phyloP scores from a whole-genome alignment of 371 early-diverging fungal genomes.

The Haplosporangium sp. region DNA sequence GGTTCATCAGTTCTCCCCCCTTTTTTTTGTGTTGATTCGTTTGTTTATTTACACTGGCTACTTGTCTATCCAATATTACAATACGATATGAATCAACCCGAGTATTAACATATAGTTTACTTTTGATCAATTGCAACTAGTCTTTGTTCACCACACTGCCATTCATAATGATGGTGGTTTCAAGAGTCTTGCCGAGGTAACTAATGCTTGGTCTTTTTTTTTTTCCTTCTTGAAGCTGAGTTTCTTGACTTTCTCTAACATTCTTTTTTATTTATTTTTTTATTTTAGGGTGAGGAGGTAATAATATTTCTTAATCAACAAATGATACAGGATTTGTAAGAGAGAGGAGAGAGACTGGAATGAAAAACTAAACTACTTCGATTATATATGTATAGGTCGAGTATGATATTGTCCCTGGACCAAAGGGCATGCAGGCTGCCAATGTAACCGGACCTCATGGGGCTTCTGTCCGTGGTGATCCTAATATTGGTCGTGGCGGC shows the following conservation, averaged over 20 bases:
- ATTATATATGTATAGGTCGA: conserved; percentile 64
- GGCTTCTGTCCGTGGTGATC: conserved; percentile 80
- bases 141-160: conserved; percentile 92
- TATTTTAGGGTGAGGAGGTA: conserved; percentile 22
- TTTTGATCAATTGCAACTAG: conserved; percentile 41
- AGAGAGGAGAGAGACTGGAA: no score
- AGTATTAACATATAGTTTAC: no score
- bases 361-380: no score
- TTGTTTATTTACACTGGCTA: no score
- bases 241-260: neutral
- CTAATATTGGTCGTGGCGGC: conserved; percentile 56
- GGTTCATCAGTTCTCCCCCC: no score
- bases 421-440: conserved; percentile 89
- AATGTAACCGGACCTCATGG: conserved; percentile 87
- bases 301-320: neutral
- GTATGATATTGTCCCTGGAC: conserved; percentile 81
- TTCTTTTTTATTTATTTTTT: neutral
- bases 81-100: no score
- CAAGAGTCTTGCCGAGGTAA: conserved; percentile 85
- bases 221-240: neutral
- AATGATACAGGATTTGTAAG: neutral
- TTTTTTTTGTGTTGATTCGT: no score
- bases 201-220: neutral
- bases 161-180: conserved; percentile 87
- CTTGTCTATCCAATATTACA: no score